A percentile compares a stretch with the other conserved stretches of the same genome.
Conservation (phyloP, 169 alveolate species). For the Sarcocystis neurona region DNA sequence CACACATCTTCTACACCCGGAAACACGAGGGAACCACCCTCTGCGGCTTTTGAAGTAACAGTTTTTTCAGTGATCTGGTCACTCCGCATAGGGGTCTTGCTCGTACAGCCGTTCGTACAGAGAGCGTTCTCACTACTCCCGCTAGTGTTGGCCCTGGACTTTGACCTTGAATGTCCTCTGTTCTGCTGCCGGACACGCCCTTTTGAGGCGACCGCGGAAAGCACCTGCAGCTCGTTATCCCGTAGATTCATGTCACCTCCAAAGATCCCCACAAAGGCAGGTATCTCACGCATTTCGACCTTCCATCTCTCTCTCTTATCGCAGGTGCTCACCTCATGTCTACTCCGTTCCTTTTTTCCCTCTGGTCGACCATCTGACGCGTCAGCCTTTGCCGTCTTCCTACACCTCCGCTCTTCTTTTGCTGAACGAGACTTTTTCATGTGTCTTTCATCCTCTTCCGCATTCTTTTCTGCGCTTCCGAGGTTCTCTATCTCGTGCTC, state of each 20-base stretch:
- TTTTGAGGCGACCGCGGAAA: not conserved
- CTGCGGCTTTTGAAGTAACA: slow-evolving; percentile 25
- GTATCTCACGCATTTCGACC: not conserved
- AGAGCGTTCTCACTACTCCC: not conserved
- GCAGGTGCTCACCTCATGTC: too few species aligned
- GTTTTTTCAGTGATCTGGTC: not conserved
- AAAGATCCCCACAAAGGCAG: slow-evolving; percentile 35
- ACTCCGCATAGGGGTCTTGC: not conserved
- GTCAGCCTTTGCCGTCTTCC: not conserved
- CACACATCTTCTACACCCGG: slow-evolving; percentile 11
- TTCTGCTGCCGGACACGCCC: not conserved
- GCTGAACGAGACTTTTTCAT: not conserved
- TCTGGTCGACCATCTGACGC: not conserved
- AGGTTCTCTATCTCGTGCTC: too few species aligned
- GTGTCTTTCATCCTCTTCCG: too few species aligned
- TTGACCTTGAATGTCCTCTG: not conserved
- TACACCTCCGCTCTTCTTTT: not conserved
- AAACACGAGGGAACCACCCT: slow-evolving; percentile 27
- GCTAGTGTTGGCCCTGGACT: not conserved
- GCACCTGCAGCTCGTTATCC: slow-evolving; percentile 51
- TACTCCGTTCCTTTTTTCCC: not conserved
- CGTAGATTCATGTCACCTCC: slow-evolving; percentile 60
- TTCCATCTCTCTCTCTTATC: not conserved
- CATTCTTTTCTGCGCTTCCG: too few species aligned
- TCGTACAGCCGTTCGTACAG: too few species aligned